These are phyloP conservation scores for Tilletia setariae DNA, from an alignment of 1,284 basidiomycete genomes.

Conservation along the genomic window DNA sequence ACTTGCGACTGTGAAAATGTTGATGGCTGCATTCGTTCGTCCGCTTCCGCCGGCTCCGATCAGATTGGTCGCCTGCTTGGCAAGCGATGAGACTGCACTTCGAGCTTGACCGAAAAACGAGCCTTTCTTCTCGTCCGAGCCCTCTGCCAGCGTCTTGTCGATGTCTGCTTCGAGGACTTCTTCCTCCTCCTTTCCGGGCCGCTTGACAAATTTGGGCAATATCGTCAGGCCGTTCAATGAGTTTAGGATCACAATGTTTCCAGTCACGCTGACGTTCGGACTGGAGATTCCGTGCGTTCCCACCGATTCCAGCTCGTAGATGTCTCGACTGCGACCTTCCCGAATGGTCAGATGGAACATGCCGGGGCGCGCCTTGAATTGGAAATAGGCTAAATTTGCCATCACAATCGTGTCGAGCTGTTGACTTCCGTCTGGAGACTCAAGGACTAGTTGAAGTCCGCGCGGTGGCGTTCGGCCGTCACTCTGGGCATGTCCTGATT, in stretches of 20 bases:
- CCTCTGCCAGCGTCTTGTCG: conserved; percentile 33
- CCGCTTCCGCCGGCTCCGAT: conserved; percentile 5
- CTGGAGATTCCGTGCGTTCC: conserved; percentile 72
- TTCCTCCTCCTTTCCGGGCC: conserved; percentile 71
- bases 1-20: conserved; percentile 97
- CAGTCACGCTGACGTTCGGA: conserved; percentile 62
- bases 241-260: conserved; percentile 59
- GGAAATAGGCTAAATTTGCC: conserved; percentile 91
- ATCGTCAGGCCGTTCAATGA: conserved; percentile 83
- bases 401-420: conserved; percentile 65
- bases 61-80: conserved; percentile 1
- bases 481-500: conserved; percentile 66
- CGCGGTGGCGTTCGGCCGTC: conserved; percentile 83
- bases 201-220: conserved; percentile 72
- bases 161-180: conserved; percentile 68
- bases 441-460: conserved; percentile 57
- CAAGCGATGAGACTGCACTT: background rate
- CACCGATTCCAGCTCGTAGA: conserved; percentile 77
- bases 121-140: background rate
- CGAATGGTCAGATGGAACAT: conserved; percentile 79
- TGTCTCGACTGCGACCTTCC: conserved; percentile 72
- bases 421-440: conserved; percentile 33
- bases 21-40: conserved; percentile 66
- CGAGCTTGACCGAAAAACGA: background rate
- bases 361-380: conserved; percentile 89